Evolutionary conservation across 1,284 basidiomycete genomes (phyloP).

Genomic region (Phlebopus sp.): DNA sequence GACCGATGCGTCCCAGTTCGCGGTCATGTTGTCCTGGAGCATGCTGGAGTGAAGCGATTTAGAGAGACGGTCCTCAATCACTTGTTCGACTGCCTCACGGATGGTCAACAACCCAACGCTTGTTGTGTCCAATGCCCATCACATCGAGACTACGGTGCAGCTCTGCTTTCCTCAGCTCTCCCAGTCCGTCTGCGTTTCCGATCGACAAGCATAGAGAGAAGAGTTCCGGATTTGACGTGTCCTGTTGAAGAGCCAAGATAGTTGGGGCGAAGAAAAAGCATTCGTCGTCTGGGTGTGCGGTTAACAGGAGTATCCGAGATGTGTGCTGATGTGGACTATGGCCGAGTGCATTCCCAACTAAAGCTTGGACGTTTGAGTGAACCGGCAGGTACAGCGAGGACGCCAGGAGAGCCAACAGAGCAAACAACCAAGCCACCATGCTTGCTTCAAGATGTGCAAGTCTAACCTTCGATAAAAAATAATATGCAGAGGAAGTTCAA

Average conservation of each 20-base stretch:
- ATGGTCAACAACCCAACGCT: slow-evolving; percentile 67
- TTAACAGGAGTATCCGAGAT: slow-evolving; percentile 60
- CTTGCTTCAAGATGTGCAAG: not conserved
- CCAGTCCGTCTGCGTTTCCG: slow-evolving; percentile 83
- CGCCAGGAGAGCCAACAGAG: slow-evolving; percentile 17
- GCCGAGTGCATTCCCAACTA: slow-evolving; percentile 10
- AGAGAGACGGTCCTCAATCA: slow-evolving; percentile 6
- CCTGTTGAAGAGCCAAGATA: slow-evolving; percentile 48
- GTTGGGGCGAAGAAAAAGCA: slow-evolving; percentile 90
- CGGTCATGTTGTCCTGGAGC: slow-evolving; percentile 77
- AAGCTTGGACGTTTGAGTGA: slow-evolving; percentile 20
- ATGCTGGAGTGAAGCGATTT: slow-evolving; percentile 40
- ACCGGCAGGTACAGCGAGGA: slow-evolving; percentile 28
- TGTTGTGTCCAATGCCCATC: slow-evolving; percentile 61
- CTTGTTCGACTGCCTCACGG: slow-evolving; percentile 43
- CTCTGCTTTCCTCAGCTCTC: slow-evolving; percentile 62
- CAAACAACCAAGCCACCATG: slow-evolving; percentile 22
- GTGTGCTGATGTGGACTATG: slow-evolving; percentile 6
- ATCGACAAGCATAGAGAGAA: slow-evolving; percentile 61
- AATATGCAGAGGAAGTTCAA: not conserved
- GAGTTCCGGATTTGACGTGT: slow-evolving; percentile 30
- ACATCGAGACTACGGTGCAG: slow-evolving; percentile 65
- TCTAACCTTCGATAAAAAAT: not conserved
- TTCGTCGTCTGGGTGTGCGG: slow-evolving; percentile 91
- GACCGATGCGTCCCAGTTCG: slow-evolving; percentile 60